Base-by-base conservation (phyloP, 2,329 filamentous ascomycete genomes). In the Phialophora expanda region DNA sequence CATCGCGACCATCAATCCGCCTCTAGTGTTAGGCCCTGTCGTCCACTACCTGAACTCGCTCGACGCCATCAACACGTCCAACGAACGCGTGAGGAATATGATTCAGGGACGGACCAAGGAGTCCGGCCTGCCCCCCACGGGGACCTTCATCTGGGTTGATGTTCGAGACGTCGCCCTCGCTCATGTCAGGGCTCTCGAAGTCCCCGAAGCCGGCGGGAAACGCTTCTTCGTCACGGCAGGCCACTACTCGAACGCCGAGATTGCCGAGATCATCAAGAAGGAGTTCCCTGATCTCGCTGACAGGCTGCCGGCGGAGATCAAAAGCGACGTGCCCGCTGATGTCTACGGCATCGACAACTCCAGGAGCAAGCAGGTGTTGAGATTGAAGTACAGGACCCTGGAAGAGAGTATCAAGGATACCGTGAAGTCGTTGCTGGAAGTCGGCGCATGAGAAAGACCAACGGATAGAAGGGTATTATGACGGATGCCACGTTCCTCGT, bases 11-110 rank as follows among this genome's bases (percentile, higher is more conserved):
- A 85, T 90, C 71, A 86, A 86, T 73, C 85, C 86, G 59, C 87
- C 88, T 0, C 80, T 86, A 62, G 86, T 88, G 0, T 84, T 89
- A 48, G 88, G 89, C 0, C 88, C 89, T 0, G 77, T 89, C 7
- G 84, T 87, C 57, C 84, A 89, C 70, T 87, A 87, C 69, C 81
- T 92, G 2, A 84, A 87, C 67, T 83, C 80, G 24, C 80, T 90
- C 0, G 84, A 86, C n/a, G 79, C 79, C 1, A 79, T 93, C 67
- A 93, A 93, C 78, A 90, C 89, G 1, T 91, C 89, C 14, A 93
- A 92, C 75, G 83, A 87, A 70, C 85, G 88, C 22, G 83, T 92
- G 61, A 80, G 85, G 8, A 83, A 89, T 66, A 66, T 69, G 67
- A 66, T 72, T 38, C 64, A 69, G 44, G 70, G 69, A 22, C 67